Evolutionary conservation across 495 filamentous ascomycete species (phyloP).

Genomic region (Aspergillus incahuasiensis): DNA sequence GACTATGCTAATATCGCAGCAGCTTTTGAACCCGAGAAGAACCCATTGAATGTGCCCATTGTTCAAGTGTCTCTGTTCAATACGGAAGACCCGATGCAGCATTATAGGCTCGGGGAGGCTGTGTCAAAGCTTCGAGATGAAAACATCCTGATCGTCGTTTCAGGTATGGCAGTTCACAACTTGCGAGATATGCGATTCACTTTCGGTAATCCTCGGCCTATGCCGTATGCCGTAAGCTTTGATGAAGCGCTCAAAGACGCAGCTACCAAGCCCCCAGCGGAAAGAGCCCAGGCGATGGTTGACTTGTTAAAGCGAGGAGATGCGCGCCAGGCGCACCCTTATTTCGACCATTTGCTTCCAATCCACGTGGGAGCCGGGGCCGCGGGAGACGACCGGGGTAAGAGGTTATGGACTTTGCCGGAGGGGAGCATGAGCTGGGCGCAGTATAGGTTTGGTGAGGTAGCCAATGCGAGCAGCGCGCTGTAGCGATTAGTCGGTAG

Average conservation of each 20-base stretch:
- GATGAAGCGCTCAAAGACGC: conserved; percentile 75
- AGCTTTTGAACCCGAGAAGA: conserved; percentile 67
- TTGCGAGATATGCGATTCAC: conserved; percentile 58
- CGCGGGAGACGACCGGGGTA: conserved; percentile 57
- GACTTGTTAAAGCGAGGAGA: conserved; percentile 58
- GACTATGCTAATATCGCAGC: not conserved
- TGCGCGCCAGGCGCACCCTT: conserved; percentile 73
- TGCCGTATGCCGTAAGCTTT: conserved; percentile 70
- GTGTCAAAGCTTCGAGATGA: conserved; percentile 65
- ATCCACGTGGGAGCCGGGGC: conserved; percentile 71
- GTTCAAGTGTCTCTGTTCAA: conserved; percentile 77
- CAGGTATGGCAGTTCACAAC: conserved; percentile 89
- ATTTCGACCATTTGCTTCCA: conserved; percentile 76
- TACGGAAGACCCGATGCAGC: conserved; percentile 62
- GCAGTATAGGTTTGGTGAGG: conserved; percentile 68
- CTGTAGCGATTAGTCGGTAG: not conserved
- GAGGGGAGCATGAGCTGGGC: conserved; percentile 71
- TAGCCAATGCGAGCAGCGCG: conserved; percentile 33
- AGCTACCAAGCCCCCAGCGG: conserved; percentile 45
- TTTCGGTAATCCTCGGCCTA: conserved; percentile 38
- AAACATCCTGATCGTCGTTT: conserved; percentile 66
- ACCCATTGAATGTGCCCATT: conserved; percentile 71
- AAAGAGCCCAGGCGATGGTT: conserved; percentile 57
- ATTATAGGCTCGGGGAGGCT: conserved; percentile 68
- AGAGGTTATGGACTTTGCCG: conserved; percentile 58